These are phyloP conservation scores for Zostera marina DNA, from an alignment of 116 monocot species.

Conservation along the genomic window DNA sequence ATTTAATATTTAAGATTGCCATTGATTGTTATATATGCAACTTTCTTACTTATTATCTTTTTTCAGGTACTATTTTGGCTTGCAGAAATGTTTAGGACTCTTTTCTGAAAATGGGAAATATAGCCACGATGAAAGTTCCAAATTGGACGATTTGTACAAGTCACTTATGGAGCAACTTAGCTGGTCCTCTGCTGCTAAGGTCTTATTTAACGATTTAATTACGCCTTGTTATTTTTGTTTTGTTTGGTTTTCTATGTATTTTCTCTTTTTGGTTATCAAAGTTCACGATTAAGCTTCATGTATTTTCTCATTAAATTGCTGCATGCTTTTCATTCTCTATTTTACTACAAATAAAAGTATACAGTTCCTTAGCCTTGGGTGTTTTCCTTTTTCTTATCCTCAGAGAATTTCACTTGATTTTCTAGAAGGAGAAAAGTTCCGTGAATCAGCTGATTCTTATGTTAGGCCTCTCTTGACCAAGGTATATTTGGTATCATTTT, in stretches of 20 bases:
- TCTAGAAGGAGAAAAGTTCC: conserved; percentile 69
- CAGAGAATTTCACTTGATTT: conserved; percentile 94
- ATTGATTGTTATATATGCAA: neutral
- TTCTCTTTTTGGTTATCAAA: neutral
- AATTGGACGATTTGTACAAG: conserved; percentile 54
- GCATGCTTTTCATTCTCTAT: neutral
- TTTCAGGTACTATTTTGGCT: conserved; percentile 58
- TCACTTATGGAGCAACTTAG: conserved; percentile 53
- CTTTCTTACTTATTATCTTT: neutral
- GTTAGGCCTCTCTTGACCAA: conserved; percentile 79
- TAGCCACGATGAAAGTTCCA: conserved; percentile 42
- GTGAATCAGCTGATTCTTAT: conserved; percentile 49
- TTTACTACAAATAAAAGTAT: neutral
- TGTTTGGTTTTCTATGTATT: neutral
- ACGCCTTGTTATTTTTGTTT: neutral
- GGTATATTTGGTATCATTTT: conserved; percentile 22
- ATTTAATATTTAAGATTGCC: neutral
- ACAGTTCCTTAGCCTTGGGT: neutral
- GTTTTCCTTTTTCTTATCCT: conserved; percentile 4
- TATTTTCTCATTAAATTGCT: neutral
- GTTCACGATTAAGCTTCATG: neutral
- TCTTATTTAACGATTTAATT: conserved; percentile 8
- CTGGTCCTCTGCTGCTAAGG: conserved; percentile 89
- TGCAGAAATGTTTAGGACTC: conserved; percentile 76
- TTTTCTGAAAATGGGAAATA: conserved; percentile 68